A percentile compares a stretch with the other conserved stretches of the same genome.
Conservation (phyloP, 2,329 filamentous ascomycete species). For the Xylaria polymorpha region DNA sequence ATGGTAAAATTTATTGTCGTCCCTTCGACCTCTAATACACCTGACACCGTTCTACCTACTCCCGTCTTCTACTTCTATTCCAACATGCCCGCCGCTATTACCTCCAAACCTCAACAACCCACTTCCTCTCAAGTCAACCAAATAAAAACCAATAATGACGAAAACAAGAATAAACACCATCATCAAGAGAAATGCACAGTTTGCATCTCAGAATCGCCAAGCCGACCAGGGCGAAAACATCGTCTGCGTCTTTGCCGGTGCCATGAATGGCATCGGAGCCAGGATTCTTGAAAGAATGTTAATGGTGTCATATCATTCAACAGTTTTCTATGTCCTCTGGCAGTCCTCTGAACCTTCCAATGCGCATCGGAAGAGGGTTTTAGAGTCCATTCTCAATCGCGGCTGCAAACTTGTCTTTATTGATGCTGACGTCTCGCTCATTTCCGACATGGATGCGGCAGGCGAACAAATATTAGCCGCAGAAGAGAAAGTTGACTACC, state of each 20-base stretch:
- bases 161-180: background rate
- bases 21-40: background rate
- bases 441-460: conserved; percentile 43
- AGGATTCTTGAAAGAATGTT: background rate
- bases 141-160: background rate
- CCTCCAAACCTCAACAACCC: background rate
- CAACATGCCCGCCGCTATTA: background rate
- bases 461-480: conserved; percentile 35
- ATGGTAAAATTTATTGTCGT: background rate
- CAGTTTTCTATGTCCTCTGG: conserved; percentile 4
- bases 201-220: background rate
- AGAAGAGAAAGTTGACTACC: conserved; percentile 44
- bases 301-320: background rate
- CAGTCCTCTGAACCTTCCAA: background rate
- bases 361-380: background rate
- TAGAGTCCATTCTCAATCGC: background rate
- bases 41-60: background rate
- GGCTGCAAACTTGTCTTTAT: conserved; percentile 44
- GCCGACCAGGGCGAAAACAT: too few species aligned
- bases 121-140: background rate
- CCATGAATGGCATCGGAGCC: conserved; percentile 8
- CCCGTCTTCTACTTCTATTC: background rate
- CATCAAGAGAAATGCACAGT: background rate
- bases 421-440: conserved; percentile 45
- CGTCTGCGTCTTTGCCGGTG: conserved; percentile 2